Percentiles rank a stretch among this genome's conserved stretches.
phyloP scores from a whole-genome alignment of 306 rosid species.

The Quercus berberidifolia region DNA sequence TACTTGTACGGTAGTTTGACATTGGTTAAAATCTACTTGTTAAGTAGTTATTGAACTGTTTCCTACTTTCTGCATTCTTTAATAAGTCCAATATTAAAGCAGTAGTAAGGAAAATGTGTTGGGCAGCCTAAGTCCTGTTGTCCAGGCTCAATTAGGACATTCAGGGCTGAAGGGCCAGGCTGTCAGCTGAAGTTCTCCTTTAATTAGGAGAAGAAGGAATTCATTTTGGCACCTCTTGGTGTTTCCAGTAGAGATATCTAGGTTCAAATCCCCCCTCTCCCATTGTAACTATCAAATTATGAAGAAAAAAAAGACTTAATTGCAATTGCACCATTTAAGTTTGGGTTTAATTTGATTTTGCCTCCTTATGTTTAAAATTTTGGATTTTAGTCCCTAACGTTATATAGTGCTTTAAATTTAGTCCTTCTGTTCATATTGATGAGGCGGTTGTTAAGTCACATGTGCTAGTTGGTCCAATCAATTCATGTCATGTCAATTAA shows the following conservation, averaged over 20 bases:
- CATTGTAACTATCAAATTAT: neutral
- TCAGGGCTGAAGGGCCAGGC: constrained; percentile 1
- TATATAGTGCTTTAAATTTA: no score
- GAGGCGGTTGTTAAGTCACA: no score
- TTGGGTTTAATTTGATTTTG: no score
- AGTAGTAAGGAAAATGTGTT: constrained; percentile 1
- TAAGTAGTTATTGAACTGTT: neutral
- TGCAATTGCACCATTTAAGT: neutral
- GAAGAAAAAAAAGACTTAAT: neutral
- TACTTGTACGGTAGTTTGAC: neutral
- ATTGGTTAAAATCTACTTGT: neutral
- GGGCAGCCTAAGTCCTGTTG: constrained; percentile 9
- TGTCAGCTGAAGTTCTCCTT: neutral
- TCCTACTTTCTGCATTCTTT: neutral
- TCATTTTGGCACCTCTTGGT: neutral
- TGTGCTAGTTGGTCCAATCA: no score
- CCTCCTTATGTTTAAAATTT: no score
- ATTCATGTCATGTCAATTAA: no score
- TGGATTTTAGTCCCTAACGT: no score
- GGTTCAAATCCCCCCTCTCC: no score
- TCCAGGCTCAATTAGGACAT: constrained; percentile 15
- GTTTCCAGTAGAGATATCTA: no score
- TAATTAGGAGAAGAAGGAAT: neutral
- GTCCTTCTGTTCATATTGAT: no score
- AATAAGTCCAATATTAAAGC: neutral